A percentile compares a stretch with the other conserved stretches of the same genome.
Conservation (phyloP, 2,329 filamentous ascomycete genomes). For the Hypoxylon rubiginosum region DNA sequence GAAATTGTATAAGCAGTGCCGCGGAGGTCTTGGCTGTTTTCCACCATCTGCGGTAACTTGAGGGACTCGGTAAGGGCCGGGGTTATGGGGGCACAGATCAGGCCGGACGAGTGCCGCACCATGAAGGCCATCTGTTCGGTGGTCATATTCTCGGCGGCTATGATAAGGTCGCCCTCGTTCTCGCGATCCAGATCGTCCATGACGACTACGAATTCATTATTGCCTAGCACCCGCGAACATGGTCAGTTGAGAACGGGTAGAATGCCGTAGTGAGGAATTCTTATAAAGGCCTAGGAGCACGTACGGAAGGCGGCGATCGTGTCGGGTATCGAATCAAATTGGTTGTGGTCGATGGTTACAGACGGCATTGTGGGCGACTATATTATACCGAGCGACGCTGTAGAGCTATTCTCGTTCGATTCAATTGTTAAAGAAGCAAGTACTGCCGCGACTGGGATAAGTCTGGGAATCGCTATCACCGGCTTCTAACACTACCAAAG, state of each 20-base stretch:
- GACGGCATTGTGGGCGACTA: constrained; percentile 61
- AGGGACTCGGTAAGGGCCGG: constrained; percentile 77
- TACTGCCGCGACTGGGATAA: not conserved
- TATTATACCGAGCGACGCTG: no score
- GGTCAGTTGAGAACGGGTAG: constrained; percentile 25
- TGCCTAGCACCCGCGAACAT: constrained; percentile 60
- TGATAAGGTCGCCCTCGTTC: constrained; percentile 98
- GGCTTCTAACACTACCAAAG: not conserved
- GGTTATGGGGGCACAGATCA: constrained; percentile 89
- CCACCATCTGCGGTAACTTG: constrained; percentile 90
- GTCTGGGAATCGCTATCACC: not conserved
- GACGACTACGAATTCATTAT: constrained; percentile 94
- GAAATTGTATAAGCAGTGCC: constrained; percentile 94
- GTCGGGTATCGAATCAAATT: constrained; percentile 76
- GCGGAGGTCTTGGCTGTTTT: constrained; percentile 80
- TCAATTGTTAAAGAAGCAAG: not conserved
- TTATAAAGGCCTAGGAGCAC: constrained; percentile 45
- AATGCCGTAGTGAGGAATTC: constrained; percentile 6
- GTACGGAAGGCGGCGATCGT: constrained; percentile 74
- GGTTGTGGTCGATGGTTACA: constrained; percentile 62
- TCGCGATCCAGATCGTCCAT: constrained; percentile 93
- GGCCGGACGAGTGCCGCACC: constrained; percentile 89
- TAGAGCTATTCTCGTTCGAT: not conserved
- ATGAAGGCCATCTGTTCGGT: constrained; percentile 95
- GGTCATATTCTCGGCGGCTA: constrained; percentile 87